These are phyloP conservation scores for Gastrodia elata DNA, from an alignment of 106 monocot species.

Conservation along the genomic window DNA sequence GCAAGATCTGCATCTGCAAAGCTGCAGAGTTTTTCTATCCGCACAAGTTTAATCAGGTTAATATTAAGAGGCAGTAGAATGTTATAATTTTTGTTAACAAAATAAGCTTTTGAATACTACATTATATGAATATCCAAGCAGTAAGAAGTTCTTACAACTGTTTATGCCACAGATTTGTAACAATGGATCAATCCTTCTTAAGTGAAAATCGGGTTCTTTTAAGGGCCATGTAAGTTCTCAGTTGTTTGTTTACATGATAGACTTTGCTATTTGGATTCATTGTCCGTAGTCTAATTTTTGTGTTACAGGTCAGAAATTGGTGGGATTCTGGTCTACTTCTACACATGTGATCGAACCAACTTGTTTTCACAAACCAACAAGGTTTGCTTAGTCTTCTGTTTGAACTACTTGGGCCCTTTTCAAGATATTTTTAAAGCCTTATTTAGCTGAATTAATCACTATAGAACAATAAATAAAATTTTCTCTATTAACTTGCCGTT, in stretches of 20 bases:
- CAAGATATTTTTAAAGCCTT: background rate
- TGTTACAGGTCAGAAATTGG: conserved; percentile 70
- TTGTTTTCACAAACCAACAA: conserved; percentile 49
- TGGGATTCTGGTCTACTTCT: conserved; percentile 58
- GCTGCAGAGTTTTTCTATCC: conserved; percentile 32
- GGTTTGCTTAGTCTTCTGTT: conserved; percentile 17
- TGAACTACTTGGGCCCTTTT: background rate
- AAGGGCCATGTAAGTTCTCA: conserved; percentile 60
- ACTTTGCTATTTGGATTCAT: background rate
- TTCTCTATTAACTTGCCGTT: too few species aligned
- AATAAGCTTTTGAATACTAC: background rate
- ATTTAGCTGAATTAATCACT: too few species aligned
- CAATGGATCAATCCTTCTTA: conserved; percentile 77
- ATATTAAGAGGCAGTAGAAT: background rate
- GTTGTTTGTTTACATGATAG: background rate
- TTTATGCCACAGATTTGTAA: conserved; percentile 54
- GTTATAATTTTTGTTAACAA: background rate
- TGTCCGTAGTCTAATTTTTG: conserved; percentile 1
- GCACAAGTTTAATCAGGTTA: conserved; percentile 47
- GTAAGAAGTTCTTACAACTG: background rate
- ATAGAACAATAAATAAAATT: too few species aligned
- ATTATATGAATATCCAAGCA: background rate
- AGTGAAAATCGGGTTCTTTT: conserved; percentile 59
- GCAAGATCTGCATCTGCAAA: conserved; percentile 45
- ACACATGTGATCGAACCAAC: conserved; percentile 75